phyloP scores from a whole-genome alignment of 768 basidiomycete genomes.

The Boletus subparvulus region DNA sequence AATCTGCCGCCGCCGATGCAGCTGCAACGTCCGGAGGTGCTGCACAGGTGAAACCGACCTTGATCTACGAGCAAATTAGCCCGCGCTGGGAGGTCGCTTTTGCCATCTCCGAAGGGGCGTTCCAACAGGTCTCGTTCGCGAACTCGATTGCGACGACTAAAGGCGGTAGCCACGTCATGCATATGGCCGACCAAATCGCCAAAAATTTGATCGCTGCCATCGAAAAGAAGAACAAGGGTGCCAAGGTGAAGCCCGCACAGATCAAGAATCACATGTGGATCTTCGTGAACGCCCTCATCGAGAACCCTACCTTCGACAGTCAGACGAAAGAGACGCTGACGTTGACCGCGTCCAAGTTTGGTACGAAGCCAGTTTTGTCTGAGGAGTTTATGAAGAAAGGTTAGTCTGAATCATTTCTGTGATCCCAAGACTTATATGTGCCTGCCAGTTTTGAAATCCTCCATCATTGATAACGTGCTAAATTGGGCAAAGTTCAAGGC shows the following conservation, averaged over 20 bases:
- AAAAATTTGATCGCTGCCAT: slow-evolving; percentile 81
- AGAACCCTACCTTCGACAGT: slow-evolving; percentile 98
- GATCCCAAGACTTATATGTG: slow-evolving; percentile 2
- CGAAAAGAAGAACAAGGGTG: slow-evolving; percentile 96
- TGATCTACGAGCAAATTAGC: slow-evolving; percentile 80
- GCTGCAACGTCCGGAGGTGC: slow-evolving; percentile 75
- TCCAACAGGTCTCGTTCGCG: slow-evolving; percentile 95
- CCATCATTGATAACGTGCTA: slow-evolving; percentile 88
- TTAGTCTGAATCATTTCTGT: slow-evolving; percentile 32
- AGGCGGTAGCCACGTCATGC: slow-evolving; percentile 89
- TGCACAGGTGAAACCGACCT: slow-evolving; percentile 66
- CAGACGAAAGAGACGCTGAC: slow-evolving; percentile 98
- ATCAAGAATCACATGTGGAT: slow-evolving; percentile 99
- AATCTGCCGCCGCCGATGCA: slow-evolving; percentile 70
- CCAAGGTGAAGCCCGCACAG: slow-evolving; percentile 89
- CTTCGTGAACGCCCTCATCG: slow-evolving; percentile 92
- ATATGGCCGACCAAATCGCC: slow-evolving; percentile 85
- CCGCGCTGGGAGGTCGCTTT: slow-evolving; percentile 95
- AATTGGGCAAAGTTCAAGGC: slow-evolving; percentile 98
- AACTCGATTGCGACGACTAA: slow-evolving; percentile 97
- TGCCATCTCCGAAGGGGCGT: slow-evolving; percentile 87
- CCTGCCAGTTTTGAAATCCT: slow-evolving; percentile 73
- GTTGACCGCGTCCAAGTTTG: slow-evolving; percentile 83
- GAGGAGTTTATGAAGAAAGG: slow-evolving; percentile 98
- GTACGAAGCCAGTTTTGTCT: slow-evolving; percentile 76